Conservation (phyloP, 768 basidiomycete species). For the Tulasnella sp. region DNA sequence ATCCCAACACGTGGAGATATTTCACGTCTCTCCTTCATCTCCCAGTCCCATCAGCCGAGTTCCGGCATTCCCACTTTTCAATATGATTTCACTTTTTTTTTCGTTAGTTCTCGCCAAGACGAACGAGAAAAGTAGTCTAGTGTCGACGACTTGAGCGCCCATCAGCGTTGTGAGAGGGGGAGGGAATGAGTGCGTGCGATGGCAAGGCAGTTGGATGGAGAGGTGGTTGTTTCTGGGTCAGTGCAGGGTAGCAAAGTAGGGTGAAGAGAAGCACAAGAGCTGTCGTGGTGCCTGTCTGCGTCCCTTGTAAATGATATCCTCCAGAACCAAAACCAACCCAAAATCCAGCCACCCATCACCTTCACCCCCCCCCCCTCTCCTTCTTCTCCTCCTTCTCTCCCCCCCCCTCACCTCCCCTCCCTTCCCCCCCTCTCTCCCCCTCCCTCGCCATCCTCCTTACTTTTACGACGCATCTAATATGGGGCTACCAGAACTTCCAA, state of each 20-base stretch:
- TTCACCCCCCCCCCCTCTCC: neutral
- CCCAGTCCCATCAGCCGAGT: neutral
- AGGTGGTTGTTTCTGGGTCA: neutral
- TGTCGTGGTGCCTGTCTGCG: constrained; percentile 1
- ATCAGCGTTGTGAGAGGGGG: neutral
- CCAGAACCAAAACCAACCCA: neutral
- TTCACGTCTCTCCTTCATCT: neutral
- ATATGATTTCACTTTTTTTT: neutral
- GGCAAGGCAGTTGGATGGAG: neutral
- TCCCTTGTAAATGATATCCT: neutral
- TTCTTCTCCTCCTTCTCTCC: neutral
- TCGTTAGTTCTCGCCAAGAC: neutral
- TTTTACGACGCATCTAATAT: too few relatives aligned
- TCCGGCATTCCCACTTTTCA: neutral
- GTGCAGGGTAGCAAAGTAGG: neutral
- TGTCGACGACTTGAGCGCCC: neutral
- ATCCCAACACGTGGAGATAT: neutral
- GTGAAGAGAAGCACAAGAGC: constrained; percentile 2
- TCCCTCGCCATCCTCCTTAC: neutral
- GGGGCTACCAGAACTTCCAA: neutral
- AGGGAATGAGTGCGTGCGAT: neutral
- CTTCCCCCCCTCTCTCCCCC: neutral
- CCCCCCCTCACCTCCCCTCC: neutral
- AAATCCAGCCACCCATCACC: neutral
- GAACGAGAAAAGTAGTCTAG: neutral